Conservation (phyloP, 192 early-diverging fungal genomes). For the Irineochytrium annulatum region DNA sequence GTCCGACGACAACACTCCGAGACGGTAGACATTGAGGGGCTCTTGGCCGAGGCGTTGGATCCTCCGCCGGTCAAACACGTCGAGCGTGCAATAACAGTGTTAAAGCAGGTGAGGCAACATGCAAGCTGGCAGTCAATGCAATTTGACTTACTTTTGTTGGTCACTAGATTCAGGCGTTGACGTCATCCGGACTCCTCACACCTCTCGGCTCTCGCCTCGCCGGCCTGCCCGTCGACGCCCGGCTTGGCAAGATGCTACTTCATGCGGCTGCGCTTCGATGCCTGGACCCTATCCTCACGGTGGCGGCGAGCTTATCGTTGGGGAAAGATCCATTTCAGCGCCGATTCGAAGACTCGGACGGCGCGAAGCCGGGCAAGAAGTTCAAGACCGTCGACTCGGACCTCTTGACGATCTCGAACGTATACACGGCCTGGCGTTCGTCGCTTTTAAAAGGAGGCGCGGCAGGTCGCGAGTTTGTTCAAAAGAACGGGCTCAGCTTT, state of each 20-base stretch:
- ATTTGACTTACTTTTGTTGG: background rate
- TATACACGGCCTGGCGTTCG: conserved; percentile 18
- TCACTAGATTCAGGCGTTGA: conserved; percentile 43
- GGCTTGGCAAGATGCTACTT: conserved; percentile 52
- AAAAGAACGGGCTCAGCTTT: conserved; percentile 13
- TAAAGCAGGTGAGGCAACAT: conserved; percentile 58
- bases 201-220: conserved; percentile 68
- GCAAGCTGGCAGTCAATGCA: background rate
- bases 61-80: conserved; percentile 60
- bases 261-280: conserved; percentile 16
- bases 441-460: conserved; percentile 6
- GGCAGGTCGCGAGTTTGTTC: conserved; percentile 13
- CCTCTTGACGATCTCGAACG: conserved; percentile 19
- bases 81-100: conserved; percentile 51
- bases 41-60: conserved; percentile 60
- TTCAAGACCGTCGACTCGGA: conserved; percentile 17
- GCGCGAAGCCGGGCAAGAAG: background rate
- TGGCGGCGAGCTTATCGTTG: conserved; percentile 17
- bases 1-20: conserved; percentile 1
- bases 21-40: conserved; percentile 32
- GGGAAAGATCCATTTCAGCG: conserved; percentile 21
- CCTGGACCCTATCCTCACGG: conserved; percentile 29
- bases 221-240: conserved; percentile 69
- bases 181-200: conserved; percentile 47
- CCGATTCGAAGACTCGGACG: conserved; percentile 10